Evolutionary conservation across 441 rosid species (phyloP).

Genomic region (Adansonia rubrostipa): DNA sequence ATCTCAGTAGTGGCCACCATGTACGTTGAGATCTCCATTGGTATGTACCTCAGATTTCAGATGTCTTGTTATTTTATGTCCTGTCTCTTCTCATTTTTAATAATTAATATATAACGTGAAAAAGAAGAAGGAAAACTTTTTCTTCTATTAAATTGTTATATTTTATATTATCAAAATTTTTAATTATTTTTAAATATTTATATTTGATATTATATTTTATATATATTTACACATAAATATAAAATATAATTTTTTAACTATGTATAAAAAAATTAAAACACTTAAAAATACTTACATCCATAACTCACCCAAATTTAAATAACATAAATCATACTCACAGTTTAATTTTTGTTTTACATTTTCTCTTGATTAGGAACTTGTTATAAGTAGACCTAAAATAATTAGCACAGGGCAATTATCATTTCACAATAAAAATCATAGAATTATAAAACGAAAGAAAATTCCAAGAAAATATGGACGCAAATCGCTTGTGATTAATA

Average conservation of each 20-base stretch:
- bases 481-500: too few relatives aligned
- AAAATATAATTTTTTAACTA: too few relatives aligned
- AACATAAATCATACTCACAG: too few relatives aligned
- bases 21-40: constrained; percentile 17
- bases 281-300: too few relatives aligned
- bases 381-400: background rate
- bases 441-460: background rate
- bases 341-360: background rate
- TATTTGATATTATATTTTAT: too few relatives aligned
- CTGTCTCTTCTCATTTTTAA: background rate
- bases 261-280: too few relatives aligned
- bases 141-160: background rate
- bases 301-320: background rate
- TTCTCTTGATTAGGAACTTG: background rate
- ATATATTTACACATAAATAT: too few relatives aligned
- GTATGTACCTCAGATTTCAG: background rate
- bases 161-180: background rate
- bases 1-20: background rate
- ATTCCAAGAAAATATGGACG: too few relatives aligned
- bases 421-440: background rate
- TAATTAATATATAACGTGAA: background rate
- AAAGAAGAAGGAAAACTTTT: background rate
- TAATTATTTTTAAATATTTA: too few relatives aligned
- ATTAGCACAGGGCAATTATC: background rate
- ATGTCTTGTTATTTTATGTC: background rate